Base-by-base conservation (phyloP, 1,284 basidiomycete species). In the Trichosporon coremiiforme region DNA sequence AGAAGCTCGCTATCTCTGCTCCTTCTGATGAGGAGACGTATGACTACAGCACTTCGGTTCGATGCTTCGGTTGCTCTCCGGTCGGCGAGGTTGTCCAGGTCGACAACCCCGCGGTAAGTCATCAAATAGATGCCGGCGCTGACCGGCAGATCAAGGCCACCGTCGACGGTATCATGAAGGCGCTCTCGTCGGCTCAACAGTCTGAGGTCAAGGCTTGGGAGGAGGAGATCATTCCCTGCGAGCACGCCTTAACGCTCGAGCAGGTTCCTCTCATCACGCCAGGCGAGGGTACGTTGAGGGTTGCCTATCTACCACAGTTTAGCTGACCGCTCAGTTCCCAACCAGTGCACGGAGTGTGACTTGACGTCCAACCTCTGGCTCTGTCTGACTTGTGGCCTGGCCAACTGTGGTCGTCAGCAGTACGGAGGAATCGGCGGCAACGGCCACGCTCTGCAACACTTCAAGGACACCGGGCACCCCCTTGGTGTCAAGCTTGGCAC, bases 171-270 rank as follows among this genome's bases (percentile, higher is more conserved):
- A 87, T 97, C 68, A 90, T 97, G 88, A 86, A 87, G 1, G 90
- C 94, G 0, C 86, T 94, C 75, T 94, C 94, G 0, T 96, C 94
- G 0, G 91, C 93, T 0, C 91, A 94, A 67, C 91, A 95, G 78
- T 93, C 90, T 0, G 95, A 98, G 79, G 93, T 99, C 69, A 92
- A 98, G 83, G 93, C 95, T 1, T 99, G 97, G 96, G 94, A 97
- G 79, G 95, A 98, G 82, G 96, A 98, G 79, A 91, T 98, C 36
- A 79, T 87, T 0, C 84, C 92, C 2, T 99, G 96, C 85, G 90
- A 93, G 78, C 96, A 99, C 78, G 92, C 94, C 0, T 84, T 91
- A 9, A 89, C 88, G 13, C 86, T 99, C 0, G 85, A 91, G 66
- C 95, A 95, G 79, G 82, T 86, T 2, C 85, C 79, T 2, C 72